Evolutionary conservation across 2,329 filamentous ascomycete genomes (phyloP).

Genomic region (Ophiostoma novo-ulmi): DNA sequence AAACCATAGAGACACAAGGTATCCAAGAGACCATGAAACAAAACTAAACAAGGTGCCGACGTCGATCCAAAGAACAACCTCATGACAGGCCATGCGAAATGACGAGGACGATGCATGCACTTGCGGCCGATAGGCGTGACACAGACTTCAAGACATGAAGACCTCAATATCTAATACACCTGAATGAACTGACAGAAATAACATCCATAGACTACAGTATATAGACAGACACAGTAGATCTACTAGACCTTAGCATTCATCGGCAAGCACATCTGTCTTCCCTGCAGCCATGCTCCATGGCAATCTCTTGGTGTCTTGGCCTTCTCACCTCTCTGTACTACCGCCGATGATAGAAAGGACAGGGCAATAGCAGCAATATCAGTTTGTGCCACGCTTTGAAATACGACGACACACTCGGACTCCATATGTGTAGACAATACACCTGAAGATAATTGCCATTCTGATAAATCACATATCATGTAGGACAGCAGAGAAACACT

Average conservation of each 20-base stretch:
- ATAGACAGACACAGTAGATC: too few relatives aligned
- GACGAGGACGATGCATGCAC: conserved; percentile 6
- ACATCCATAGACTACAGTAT: background rate
- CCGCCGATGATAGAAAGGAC: background rate
- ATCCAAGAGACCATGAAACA: background rate
- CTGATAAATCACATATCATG: background rate
- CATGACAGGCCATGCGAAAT: background rate
- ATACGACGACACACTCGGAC: background rate
- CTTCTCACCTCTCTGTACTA: background rate
- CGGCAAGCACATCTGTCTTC: background rate
- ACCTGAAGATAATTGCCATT: background rate
- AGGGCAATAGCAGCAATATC: background rate
- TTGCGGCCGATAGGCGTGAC: conserved; percentile 3
- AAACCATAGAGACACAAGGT: background rate
- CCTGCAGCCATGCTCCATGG: background rate
- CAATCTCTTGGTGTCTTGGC: background rate
- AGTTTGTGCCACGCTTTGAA: background rate
- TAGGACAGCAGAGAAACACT: background rate
- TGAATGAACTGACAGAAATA: background rate
- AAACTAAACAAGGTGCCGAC: background rate
- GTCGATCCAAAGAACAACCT: background rate
- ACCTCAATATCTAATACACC: background rate
- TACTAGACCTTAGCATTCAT: too few relatives aligned
- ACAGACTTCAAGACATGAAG: background rate
- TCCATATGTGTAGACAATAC: background rate